A percentile compares a stretch with the other conserved stretches of the same genome.
phyloP scores from a whole-genome alignment of 441 rosid species.

The Cnidoscolus chayamansa region DNA sequence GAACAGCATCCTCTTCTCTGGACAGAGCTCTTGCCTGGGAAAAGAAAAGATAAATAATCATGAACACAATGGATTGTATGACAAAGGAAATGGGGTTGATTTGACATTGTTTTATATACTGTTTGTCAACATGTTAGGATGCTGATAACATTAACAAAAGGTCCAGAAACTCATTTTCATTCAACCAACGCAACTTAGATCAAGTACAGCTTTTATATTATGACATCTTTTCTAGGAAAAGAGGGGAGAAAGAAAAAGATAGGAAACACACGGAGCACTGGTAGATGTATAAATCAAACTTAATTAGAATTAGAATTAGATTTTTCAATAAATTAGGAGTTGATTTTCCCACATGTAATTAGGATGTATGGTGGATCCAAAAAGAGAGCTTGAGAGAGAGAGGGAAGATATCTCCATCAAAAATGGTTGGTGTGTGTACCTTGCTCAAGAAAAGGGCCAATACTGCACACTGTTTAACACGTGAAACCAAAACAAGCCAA shows the following conservation, averaged over 20 bases:
- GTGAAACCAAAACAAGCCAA: too few relatives aligned
- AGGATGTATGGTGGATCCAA: too few relatives aligned
- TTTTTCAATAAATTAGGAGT: too few relatives aligned
- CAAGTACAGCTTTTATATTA: neutral
- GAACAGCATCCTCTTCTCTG: conserved; percentile 69
- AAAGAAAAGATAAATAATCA: conserved; percentile 8
- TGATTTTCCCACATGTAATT: too few relatives aligned
- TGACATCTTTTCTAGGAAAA: neutral
- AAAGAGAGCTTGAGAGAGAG: too few relatives aligned
- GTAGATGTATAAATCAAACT: neutral
- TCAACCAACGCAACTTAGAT: neutral
- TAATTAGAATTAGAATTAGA: neutral
- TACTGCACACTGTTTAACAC: too few relatives aligned
- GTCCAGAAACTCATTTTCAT: neutral
- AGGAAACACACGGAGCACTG: neutral
- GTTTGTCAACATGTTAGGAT: neutral
- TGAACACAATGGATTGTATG: neutral
- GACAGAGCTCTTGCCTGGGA: conserved; percentile 67
- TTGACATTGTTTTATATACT: neutral
- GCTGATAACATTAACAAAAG: neutral
- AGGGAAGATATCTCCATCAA: too few relatives aligned
- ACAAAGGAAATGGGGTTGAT: neutral
- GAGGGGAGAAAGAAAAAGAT: neutral
- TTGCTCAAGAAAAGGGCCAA: too few relatives aligned
- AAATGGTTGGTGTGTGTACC: too few relatives aligned